Percentiles rank a stretch among this genome's conserved stretches.
phyloP scores from a whole-genome alignment of 2,329 filamentous ascomycete genomes.

The Paradendryphiella salina region DNA sequence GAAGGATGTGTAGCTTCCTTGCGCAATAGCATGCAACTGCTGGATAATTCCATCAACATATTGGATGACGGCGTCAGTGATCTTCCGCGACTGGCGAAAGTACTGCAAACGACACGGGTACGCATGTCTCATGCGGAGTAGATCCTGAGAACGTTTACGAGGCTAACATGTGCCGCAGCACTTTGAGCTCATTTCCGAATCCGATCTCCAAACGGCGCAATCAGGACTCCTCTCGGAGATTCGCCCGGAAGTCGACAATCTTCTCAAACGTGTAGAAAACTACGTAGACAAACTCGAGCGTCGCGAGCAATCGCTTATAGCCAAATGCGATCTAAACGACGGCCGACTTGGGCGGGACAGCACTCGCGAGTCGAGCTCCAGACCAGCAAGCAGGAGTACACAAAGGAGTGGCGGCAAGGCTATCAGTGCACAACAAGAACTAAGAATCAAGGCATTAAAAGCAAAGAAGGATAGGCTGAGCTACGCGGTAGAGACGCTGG shows the following conservation, averaged over 20 bases:
- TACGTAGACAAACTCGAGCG: constrained; percentile 82
- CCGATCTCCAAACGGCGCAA: constrained; percentile 79
- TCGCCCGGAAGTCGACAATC: constrained; percentile 77
- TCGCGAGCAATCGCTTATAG: constrained; percentile 80
- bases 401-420: constrained; percentile 36
- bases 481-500: constrained; percentile 83
- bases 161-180: constrained; percentile 59
- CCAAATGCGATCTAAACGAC: constrained; percentile 80
- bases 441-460: constrained; percentile 67
- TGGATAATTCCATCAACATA: constrained; percentile 65
- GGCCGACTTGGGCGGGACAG: constrained; percentile 60
- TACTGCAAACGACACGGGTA: constrained; percentile 65
- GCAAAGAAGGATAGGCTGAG: constrained; percentile 84
- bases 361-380: constrained; percentile 27
- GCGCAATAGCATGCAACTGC: constrained; percentile 62
- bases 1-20: constrained; percentile 64
- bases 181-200: constrained; percentile 89
- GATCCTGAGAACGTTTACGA: neutral
- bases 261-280: constrained; percentile 79
- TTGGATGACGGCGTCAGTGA: constrained; percentile 66
- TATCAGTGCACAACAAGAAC: constrained; percentile 54
- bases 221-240: constrained; percentile 84
- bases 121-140: constrained; percentile 15
- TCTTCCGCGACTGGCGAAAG: constrained; percentile 64
- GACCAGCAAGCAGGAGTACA: constrained; percentile 28